Conservation (phyloP, 164 flowering plant genomes). For the Malania oleifera region DNA sequence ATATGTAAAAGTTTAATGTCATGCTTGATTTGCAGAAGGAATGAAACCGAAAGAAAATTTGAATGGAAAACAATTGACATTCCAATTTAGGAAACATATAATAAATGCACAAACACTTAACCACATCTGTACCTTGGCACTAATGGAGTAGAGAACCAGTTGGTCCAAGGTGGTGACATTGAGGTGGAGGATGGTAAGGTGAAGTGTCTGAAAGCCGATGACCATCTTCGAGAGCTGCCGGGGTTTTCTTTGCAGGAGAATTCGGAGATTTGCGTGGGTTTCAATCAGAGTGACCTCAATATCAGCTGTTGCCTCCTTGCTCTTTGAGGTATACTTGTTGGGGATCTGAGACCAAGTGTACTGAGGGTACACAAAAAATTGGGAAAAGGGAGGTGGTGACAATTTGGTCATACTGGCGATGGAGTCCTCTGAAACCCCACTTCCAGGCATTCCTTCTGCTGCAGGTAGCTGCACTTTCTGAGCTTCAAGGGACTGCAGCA, state of each 20-base stretch:
- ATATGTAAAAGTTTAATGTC: no score
- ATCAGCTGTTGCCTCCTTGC: constrained; percentile 50
- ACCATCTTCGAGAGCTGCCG: constrained; percentile 58
- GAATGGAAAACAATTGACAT: no score
- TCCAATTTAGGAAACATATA: no score
- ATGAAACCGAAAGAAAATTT: no score
- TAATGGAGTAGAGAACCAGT: constrained; percentile 70
- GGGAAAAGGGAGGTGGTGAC: constrained; percentile 37
- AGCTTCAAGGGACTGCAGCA: constrained; percentile 68
- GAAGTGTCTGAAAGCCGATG: constrained; percentile 52
- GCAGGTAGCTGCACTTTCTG: constrained; percentile 30
- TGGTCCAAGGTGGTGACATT: constrained; percentile 69
- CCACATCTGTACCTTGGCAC: constrained; percentile 87
- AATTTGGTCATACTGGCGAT: not conserved
- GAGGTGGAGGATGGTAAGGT: constrained; percentile 73
- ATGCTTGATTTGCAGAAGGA: no score
- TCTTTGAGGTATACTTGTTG: constrained; percentile 27
- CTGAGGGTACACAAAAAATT: constrained; percentile 69
- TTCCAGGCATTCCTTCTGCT: constrained; percentile 7
- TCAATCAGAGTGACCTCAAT: constrained; percentile 82
- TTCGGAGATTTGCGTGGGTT: constrained; percentile 70
- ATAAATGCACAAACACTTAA: no score
- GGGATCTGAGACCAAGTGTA: constrained; percentile 44
- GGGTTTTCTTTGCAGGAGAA: constrained; percentile 43
- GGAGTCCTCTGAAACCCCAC: constrained; percentile 6